Evolutionary conservation across 2,329 filamentous ascomycete species (phyloP).

Genomic region (Plectosphaerella sp.): DNA sequence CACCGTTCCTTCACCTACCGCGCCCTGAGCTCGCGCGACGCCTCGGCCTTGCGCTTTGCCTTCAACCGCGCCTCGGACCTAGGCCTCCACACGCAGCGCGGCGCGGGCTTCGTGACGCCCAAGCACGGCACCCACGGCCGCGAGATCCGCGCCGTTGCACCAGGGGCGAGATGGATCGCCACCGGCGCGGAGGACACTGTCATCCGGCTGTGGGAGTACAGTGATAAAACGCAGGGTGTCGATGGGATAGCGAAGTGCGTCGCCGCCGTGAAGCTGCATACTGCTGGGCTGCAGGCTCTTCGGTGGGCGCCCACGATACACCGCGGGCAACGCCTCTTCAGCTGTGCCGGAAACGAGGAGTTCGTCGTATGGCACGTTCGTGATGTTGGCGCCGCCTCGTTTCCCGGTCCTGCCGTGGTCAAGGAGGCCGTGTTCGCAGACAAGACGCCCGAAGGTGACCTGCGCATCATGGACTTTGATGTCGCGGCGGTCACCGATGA

Average conservation of each 20-base stretch:
- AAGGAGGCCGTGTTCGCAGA: conserved; percentile 52
- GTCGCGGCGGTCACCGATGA: conserved; percentile 26
- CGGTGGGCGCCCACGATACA: conserved; percentile 53
- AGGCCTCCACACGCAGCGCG: conserved; percentile 39
- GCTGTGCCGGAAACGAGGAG: conserved; percentile 83
- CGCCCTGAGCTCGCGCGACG: conserved; percentile 16
- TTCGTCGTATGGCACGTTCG: conserved; percentile 77
- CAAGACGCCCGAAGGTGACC: conserved; percentile 52
- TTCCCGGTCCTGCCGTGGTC: conserved; percentile 47
- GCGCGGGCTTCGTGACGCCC: conserved; percentile 39
- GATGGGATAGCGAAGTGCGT: conserved; percentile 40
- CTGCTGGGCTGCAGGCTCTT: conserved; percentile 76
- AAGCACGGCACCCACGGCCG: conserved; percentile 76
- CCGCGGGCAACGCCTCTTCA: conserved; percentile 62
- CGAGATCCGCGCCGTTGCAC: conserved; percentile 63
- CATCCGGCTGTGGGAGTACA: conserved; percentile 67
- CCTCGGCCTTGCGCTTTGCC: conserved; percentile 48
- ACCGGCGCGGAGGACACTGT: conserved; percentile 70
- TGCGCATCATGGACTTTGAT: conserved; percentile 80
- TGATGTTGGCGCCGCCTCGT: conserved; percentile 41
- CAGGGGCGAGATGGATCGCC: conserved; percentile 39
- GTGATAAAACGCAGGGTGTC: neutral
- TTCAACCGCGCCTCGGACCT: conserved; percentile 68
- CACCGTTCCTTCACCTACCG: conserved; percentile 69
- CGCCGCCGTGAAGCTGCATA: conserved; percentile 70